Base-by-base conservation (phyloP, 768 basidiomycete genomes). In the Tulasnella sp. region DNA sequence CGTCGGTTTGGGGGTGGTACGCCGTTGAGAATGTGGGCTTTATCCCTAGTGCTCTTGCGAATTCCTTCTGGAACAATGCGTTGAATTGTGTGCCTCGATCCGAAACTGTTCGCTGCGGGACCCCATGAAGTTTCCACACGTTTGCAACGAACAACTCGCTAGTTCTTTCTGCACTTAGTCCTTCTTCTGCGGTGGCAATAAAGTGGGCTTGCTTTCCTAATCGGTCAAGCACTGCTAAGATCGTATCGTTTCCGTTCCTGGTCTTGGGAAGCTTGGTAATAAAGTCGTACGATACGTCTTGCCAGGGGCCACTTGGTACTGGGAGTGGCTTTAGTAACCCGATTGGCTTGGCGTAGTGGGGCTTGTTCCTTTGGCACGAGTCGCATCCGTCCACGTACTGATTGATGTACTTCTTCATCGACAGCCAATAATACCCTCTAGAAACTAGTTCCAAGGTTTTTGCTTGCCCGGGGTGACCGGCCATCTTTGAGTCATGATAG, bases 71-170 rank as follows among this genome's bases (percentile, higher is more conserved):
- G 68, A 80, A 79, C 1, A 14, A 14, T 1, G 42, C 42, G 42
- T 9, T 42, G 42, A 42, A 42, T 42, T 42, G 42, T 8, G 42
- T 1, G 1, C 42, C 42, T 42, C 42, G 42, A 42, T 42, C 42
- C 1, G 42, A 42, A 14, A 79, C 16, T 5, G 39, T 80, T 2
- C 39, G 31, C 36, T 24, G 10, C 7, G 79, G 79, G 6, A 79
- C 19, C 31, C 79, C 79, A 62, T 80, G 77, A 16, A 52, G 14
- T 27, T 78, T 79, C 79, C 85, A 88, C 36, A 88, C 82, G 34
- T 84, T 82, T 27, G 85, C 81, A 12, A 87, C 84, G 81, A 87
- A 88, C 1, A 88, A 71, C 85, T 79, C 82, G 48, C 85, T 81
- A 10, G 80, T 82, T 27, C 85, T 80, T 42, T 80, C 76, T 73